Base-by-base conservation (phyloP, 495 filamentous ascomycete genomes). In the Neurospora sp. region DNA sequence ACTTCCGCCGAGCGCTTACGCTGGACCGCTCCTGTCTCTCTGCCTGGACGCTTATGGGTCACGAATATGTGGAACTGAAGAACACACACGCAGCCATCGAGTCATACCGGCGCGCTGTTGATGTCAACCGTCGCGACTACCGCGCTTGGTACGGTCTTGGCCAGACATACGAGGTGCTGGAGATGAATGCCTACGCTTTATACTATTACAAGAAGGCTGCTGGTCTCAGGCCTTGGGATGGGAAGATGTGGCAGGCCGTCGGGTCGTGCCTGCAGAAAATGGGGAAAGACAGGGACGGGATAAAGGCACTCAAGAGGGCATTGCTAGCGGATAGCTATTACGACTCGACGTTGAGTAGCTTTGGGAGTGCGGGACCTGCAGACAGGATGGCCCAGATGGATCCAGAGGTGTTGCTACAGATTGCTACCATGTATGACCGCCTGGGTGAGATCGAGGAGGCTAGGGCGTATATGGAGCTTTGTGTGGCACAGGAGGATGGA, bases 71-170 rank as follows among this genome's bases (percentile, higher is more conserved):
- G 41, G 96, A 99, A 79, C 91, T 99, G 84, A 99, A 98, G 77
- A 99, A 99, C 77, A 99, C 96, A 0, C 96, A 99, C 77, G 94
- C 96, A 0, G 96, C 96, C 17, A 98, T 99, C 74, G 96, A 99
- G 80, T 94, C 92, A 10, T 99, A 99, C 77, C 91, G 96, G 5
- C 91, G 96, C 17, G 96, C 96, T 1, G 96, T 99, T 5, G 96
- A 98, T 75, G 91, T 95, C 78, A 98, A 99, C 79, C 90, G 96
- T 59, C 92, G 94, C 78, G 96, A 99, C 78, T 98, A 98, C 81
- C 92, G 96, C 69, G 96, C 96, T 17, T 99, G 96, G 96, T 98
- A 98, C 79, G 96, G 96, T 70, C 86, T 99, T 1, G 96, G 96
- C 7, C 95, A 98, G 78, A 96, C 95, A 0, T 99, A 99, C 76